These are phyloP conservation scores for Pythium pectinolyticum DNA, from an alignment of 352 stramenopile species.

Conservation along the genomic window DNA sequence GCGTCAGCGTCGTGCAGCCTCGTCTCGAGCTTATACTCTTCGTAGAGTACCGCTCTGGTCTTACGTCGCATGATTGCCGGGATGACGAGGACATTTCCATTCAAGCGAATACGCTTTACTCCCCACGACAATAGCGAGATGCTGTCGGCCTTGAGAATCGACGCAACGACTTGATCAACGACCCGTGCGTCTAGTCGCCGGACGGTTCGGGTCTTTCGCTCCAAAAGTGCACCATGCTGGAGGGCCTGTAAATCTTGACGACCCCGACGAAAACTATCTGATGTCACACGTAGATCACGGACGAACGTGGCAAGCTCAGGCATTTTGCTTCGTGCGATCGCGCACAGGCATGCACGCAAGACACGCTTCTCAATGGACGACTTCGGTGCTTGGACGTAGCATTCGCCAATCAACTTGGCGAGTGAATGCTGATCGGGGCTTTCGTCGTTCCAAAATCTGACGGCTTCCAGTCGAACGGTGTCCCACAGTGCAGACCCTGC, in stretches of 20 bases:
- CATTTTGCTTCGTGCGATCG: neutral
- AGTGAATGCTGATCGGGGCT: neutral
- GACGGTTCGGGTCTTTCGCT: neutral
- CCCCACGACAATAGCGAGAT: conserved; percentile 1
- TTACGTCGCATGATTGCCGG: neutral
- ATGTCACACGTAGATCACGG: neutral
- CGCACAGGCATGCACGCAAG: neutral
- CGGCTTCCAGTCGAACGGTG: neutral
- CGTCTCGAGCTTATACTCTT: neutral
- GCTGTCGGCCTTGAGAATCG: neutral
- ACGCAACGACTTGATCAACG: neutral
- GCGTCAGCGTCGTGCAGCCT: neutral
- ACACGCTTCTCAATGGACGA: neutral
- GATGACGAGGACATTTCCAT: neutral
- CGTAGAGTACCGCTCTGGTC: neutral
- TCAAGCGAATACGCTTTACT: neutral
- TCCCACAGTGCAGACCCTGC: neutral
- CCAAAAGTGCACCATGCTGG: neutral
- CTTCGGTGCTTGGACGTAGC: neutral
- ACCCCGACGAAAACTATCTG: neutral
- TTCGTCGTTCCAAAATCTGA: neutral
- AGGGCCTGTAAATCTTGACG: neutral
- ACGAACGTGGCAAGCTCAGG: neutral
- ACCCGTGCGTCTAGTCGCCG: neutral
- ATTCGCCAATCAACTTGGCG: neutral